Base-by-base conservation (phyloP, 768 basidiomycete genomes). In the Mycena belliarum region DNA sequence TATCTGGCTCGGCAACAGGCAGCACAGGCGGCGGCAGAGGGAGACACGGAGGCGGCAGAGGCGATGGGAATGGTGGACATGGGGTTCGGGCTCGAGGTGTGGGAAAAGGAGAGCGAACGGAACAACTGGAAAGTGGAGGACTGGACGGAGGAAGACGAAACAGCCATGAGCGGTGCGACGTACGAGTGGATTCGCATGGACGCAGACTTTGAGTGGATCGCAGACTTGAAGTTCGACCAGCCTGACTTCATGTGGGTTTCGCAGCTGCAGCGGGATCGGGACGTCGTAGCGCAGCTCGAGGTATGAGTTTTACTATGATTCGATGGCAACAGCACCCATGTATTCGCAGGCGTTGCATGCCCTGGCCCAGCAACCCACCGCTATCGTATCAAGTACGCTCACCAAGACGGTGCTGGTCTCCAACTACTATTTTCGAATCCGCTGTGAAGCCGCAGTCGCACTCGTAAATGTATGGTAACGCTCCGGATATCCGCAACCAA, bases 101-200 rank as follows among this genome's bases (percentile, higher is more conserved):
- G 96, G 95, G 96, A 98, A 75, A 93, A 96, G 66, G 92, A 95
- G 67, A 83, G 87, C 67, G 92, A 94, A 68, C 85, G 93, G 43
- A 91, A 93, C 70, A 89, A 88, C 60, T 98, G 96, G 97, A 91
- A 91, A 70, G 95, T 98, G 4, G 90, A 91, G 7, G 95, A 98
- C 70, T 98, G 97, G 97, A 92, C 91, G 6, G 95, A 97, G 66
- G 94, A 97, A 64, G 95, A 98, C 58, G 95, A 97, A 68, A 86
- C 89, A 58, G 79, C 82, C 41, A 96, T 98, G 93, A 87, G 89
- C 37, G 92, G 92, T 18, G 95, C 96, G 61, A 96, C 94, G 4
- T 99, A 98, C 72, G 97, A 99, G 73, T 99, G 96, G 96, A 98
- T 99, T 57, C 80, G 97, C 61, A 92, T 98, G 82, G 97, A 99